These are phyloP conservation scores for Aspergillus ochraceus DNA, from an alignment of 2,329 filamentous ascomycete genomes.

Conservation along the genomic window DNA sequence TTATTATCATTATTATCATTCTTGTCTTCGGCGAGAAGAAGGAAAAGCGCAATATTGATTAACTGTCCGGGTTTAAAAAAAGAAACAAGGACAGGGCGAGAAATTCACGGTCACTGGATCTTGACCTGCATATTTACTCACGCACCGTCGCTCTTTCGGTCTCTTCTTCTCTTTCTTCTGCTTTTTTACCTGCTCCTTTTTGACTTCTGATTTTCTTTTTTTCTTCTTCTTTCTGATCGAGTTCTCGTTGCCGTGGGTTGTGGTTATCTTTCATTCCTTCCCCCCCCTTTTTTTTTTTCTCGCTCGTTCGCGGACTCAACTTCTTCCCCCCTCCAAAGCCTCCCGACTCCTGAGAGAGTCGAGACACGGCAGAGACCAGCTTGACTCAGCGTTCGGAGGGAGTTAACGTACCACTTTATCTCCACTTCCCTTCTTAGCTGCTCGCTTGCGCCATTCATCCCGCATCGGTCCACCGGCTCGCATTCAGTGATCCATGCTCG, in stretches of 20 bases:
- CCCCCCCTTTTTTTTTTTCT: background rate
- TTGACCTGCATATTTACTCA: background rate
- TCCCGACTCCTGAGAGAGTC: conserved; percentile 6
- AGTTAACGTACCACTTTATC: conserved; percentile 16
- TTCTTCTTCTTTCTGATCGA: background rate
- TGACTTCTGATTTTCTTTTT: background rate
- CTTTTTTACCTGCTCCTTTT: background rate
- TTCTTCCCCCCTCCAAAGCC: background rate
- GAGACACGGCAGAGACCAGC: conserved; percentile 12
- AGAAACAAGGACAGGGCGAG: background rate
- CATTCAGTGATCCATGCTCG: conserved; percentile 33
- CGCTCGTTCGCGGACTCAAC: no score
- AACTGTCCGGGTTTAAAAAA: background rate
- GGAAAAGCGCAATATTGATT: background rate
- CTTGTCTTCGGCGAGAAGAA: background rate
- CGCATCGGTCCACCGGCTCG: conserved; percentile 28
- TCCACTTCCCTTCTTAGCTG: conserved; percentile 23
- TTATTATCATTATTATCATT: no score
- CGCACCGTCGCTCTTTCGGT: background rate
- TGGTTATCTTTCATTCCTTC: no score
- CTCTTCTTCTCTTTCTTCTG: background rate
- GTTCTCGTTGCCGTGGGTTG: no score
- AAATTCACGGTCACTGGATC: background rate
- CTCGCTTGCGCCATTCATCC: conserved; percentile 28
- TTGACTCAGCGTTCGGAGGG: conserved; percentile 19